Percentiles rank a stretch among this genome's conserved stretches.
These are phyloP conservation scores for Talaromyces liani DNA, from an alignment of 495 filamentous ascomycete genomes.

Conservation along the genomic window DNA sequence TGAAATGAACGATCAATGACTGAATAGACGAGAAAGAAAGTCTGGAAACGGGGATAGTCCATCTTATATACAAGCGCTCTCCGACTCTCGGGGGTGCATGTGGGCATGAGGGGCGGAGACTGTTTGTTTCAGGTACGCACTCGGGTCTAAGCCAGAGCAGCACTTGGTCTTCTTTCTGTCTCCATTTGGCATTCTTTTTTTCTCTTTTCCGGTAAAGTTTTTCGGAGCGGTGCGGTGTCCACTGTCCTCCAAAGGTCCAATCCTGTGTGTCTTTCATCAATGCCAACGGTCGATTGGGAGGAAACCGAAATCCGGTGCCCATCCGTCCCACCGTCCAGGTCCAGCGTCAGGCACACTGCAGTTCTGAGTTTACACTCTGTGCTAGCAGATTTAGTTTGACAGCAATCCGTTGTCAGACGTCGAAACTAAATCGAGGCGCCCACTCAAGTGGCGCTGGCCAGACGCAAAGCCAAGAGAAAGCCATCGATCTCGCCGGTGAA, in stretches of 20 bases:
- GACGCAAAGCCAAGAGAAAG: conserved; percentile 1
- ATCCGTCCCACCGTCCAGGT: background rate
- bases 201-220: background rate
- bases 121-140: conserved; percentile 1
- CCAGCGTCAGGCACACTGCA: background rate
- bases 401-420: background rate
- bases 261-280: background rate
- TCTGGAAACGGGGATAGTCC: background rate
- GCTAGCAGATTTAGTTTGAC: background rate
- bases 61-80: background rate
- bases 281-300: background rate
- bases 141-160: background rate
- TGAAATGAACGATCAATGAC: conserved; percentile 1
- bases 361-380: background rate
- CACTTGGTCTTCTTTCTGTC: background rate
- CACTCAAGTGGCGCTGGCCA: conserved; percentile 1
- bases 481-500: background rate
- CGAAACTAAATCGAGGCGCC: background rate
- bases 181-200: background rate
- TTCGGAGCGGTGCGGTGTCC: background rate
- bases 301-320: background rate
- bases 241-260: background rate
- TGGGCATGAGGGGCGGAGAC: background rate
- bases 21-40: background rate
- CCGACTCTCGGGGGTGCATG: background rate